These are phyloP conservation scores for Aspergillus proliferans DNA, from an alignment of 2,329 filamentous ascomycete genomes.

Conservation along the genomic window DNA sequence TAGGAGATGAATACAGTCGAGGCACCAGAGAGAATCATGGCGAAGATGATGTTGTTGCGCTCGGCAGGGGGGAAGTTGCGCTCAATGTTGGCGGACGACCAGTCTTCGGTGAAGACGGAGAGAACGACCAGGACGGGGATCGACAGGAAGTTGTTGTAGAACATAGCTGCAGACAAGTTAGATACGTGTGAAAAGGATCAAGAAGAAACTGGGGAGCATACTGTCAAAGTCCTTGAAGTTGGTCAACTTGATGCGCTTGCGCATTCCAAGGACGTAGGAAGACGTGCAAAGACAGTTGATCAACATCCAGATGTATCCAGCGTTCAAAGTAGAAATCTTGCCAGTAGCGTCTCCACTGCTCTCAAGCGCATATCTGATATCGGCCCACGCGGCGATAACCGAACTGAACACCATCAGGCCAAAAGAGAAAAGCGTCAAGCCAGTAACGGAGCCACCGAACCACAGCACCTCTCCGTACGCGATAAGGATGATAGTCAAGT, in stretches of 20 bases:
- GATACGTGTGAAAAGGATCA: not conserved
- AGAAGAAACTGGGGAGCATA: conserved; percentile 47
- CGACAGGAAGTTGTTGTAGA: conserved; percentile 97
- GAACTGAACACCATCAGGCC: conserved; percentile 95
- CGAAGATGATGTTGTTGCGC: conserved; percentile 71
- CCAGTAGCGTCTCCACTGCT: conserved; percentile 61
- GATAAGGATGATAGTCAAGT: conserved; percentile 96
- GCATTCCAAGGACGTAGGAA: conserved; percentile 83
- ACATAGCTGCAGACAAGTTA: conserved; percentile 69
- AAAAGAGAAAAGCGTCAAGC: conserved; percentile 84
- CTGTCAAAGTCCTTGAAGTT: conserved; percentile 99
- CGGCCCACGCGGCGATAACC: conserved; percentile 91
- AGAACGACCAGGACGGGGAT: conserved; percentile 82
- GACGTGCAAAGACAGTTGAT: conserved; percentile 94
- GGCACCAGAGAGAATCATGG: conserved; percentile 91
- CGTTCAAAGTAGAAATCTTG: conserved; percentile 81
- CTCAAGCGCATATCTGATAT: conserved; percentile 78
- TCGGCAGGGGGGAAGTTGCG: conserved; percentile 82
- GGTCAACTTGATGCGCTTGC: conserved; percentile 98
- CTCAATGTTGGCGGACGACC: conserved; percentile 75
- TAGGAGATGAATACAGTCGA: conserved; percentile 98
- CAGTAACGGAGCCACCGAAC: conserved; percentile 90
- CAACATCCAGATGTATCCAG: conserved; percentile 96
- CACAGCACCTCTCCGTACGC: conserved; percentile 97
- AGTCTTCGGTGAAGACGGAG: conserved; percentile 82